phyloP scores from a whole-genome alignment of 2,329 filamentous ascomycete genomes.

The Cercospora brassicicola region DNA sequence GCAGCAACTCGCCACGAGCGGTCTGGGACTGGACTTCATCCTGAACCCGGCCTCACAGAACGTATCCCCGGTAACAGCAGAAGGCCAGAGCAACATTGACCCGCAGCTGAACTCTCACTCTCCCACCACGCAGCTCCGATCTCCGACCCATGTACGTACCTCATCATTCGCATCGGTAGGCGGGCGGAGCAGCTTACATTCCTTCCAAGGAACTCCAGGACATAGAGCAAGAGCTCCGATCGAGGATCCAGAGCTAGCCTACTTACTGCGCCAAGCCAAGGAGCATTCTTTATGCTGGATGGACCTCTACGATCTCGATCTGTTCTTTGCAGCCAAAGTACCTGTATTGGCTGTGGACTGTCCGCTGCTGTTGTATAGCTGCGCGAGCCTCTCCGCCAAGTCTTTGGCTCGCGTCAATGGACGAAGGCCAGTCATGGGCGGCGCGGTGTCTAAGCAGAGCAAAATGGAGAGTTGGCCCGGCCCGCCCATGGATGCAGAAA shows the following conservation, averaged over 20 bases:
- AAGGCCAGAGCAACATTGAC: conserved; percentile 34
- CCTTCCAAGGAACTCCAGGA: conserved; percentile 12
- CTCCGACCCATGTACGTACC: conserved; percentile 36
- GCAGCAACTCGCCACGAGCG: conserved; percentile 18
- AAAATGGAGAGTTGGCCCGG: conserved; percentile 53
- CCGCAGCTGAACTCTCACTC: conserved; percentile 32
- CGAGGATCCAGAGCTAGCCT: conserved; percentile 47
- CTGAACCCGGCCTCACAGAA: conserved; percentile 49
- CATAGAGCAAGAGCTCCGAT: conserved; percentile 27
- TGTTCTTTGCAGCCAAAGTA: conserved; percentile 62
- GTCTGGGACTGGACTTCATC: conserved; percentile 57
- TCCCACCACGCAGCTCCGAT: conserved; percentile 18
- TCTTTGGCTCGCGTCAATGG: conserved; percentile 58
- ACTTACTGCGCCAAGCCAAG: conserved; percentile 53
- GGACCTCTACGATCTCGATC: conserved; percentile 58
- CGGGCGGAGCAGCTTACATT: conserved; percentile 35
- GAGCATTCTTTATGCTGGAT: conserved; percentile 37
- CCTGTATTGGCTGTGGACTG: conserved; percentile 57
- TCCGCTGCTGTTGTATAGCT: conserved; percentile 54
- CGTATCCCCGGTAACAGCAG: conserved; percentile 37
- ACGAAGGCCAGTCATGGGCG: conserved; percentile 52
- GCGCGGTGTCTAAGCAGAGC: conserved; percentile 37
- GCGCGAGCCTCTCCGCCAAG: conserved; percentile 63
- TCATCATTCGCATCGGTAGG: conserved; percentile 30
- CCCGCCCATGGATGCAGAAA: conserved; percentile 39